A percentile compares a stretch with the other conserved stretches of the same genome.
phyloP scores from a whole-genome alignment of 768 basidiomycete species.

The Naganishia onofrii region DNA sequence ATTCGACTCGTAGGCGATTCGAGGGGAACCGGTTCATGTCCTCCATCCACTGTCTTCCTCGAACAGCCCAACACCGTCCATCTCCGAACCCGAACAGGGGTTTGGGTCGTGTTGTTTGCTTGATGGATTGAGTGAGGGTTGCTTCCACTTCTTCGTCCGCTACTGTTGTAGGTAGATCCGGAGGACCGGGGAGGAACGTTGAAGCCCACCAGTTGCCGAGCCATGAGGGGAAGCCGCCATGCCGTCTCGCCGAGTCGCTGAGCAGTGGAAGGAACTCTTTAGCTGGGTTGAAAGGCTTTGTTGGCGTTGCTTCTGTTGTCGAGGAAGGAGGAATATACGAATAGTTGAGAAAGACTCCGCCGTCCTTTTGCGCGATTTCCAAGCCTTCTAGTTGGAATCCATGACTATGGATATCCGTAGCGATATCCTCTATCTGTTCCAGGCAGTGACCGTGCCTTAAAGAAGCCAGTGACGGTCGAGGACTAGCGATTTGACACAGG shows the following conservation, averaged over 20 bases:
- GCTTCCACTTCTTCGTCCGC: conserved; percentile 26
- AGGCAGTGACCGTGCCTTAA: conserved; percentile 44
- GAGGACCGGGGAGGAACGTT: conserved; percentile 21
- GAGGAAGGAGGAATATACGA: conserved; percentile 35
- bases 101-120: not conserved
- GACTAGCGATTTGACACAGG: conserved; percentile 7
- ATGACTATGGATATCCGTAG: conserved; percentile 28
- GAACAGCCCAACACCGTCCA: conserved; percentile 49
- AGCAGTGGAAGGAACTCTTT: conserved; percentile 43
- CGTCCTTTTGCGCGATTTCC: conserved; percentile 42
- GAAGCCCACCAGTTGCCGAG: conserved; percentile 45
- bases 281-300: conserved; percentile 31
- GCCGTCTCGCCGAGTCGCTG: conserved; percentile 37
- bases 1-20: conserved; percentile 68
- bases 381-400: conserved; percentile 46
- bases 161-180: conserved; percentile 16
- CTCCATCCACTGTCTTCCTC: conserved; percentile 56
- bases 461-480: conserved; percentile 38
- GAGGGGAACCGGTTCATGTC: conserved; percentile 83
- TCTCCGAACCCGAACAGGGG: conserved; percentile 36
- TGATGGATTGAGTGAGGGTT: not conserved
- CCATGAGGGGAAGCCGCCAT: conserved; percentile 50
- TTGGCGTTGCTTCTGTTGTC: conserved; percentile 6
- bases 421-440: conserved; percentile 49
- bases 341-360: conserved; percentile 50